These are phyloP conservation scores for Fusarium solani-melongenae DNA, from an alignment of 2,329 filamentous ascomycete species.

Conservation along the genomic window DNA sequence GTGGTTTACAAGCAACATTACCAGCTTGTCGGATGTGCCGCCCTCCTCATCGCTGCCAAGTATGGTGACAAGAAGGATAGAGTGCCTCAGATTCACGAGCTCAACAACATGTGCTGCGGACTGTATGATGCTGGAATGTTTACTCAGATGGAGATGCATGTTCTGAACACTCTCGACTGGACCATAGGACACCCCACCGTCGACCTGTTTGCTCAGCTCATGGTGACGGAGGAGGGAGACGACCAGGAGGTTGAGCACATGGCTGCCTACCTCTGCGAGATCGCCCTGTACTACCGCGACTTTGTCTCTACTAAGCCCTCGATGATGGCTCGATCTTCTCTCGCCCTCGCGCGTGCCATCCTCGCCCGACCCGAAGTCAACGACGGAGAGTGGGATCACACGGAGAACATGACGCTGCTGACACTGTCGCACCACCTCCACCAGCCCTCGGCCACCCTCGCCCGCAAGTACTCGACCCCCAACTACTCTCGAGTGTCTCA, in stretches of 20 bases:
- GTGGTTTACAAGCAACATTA: slow-evolving; percentile 99
- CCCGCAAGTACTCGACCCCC: slow-evolving; percentile 68
- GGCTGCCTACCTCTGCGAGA: slow-evolving; percentile 93
- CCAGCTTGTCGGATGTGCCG: slow-evolving; percentile 95
- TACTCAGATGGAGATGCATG: slow-evolving; percentile 99
- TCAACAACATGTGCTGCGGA: slow-evolving; percentile 99
- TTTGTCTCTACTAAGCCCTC: slow-evolving; percentile 95
- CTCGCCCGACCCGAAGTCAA: slow-evolving; percentile 81
- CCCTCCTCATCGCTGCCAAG: slow-evolving; percentile 95
- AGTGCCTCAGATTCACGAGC: slow-evolving; percentile 95
- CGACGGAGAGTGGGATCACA: slow-evolving; percentile 80
- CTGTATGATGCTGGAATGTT: slow-evolving; percentile 99
- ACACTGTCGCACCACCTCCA: slow-evolving; percentile 69
- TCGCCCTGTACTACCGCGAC: slow-evolving; percentile 94
- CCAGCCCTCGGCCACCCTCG: slow-evolving; percentile 67
- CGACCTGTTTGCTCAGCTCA: slow-evolving; percentile 91
- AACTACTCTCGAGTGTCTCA: slow-evolving; percentile 65
- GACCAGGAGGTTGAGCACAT: slow-evolving; percentile 94
- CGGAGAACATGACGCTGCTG: slow-evolving; percentile 74
- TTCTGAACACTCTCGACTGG: slow-evolving; percentile 97
- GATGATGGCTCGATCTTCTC: slow-evolving; percentile 86
- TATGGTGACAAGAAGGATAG: slow-evolving; percentile 99
- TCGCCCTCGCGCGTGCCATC: slow-evolving; percentile 88
- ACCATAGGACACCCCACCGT: slow-evolving; percentile 95
- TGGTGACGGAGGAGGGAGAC: slow-evolving; percentile 80